Evolutionary conservation across 2,329 filamentous ascomycete genomes (phyloP).

Genomic region (Hansfordia pulvinata): DNA sequence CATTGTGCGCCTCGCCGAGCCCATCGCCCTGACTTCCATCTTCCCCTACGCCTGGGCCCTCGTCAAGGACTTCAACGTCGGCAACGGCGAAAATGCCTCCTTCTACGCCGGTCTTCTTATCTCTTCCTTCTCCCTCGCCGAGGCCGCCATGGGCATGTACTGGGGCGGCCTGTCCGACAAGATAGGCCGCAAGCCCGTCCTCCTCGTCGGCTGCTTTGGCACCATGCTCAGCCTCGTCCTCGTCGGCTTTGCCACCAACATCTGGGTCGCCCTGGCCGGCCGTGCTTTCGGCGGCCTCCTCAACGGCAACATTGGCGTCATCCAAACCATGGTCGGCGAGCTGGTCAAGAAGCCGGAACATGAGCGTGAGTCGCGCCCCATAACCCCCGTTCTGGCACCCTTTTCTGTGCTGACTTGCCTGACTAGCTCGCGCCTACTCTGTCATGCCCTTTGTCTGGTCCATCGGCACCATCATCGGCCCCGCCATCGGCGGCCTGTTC

Average conservation of each 20-base stretch:
- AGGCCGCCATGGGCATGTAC: constrained; percentile 74
- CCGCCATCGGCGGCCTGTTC: constrained; percentile 77
- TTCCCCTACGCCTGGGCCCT: constrained; percentile 85
- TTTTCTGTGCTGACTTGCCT: neutral
- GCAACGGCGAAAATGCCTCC: constrained; percentile 60
- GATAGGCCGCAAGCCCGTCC: constrained; percentile 72
- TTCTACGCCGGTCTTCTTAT: constrained; percentile 84
- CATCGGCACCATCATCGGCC: constrained; percentile 78
- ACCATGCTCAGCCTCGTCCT: constrained; percentile 74
- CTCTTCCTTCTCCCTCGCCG: constrained; percentile 70
- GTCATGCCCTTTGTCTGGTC: constrained; percentile 94
- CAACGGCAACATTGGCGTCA: constrained; percentile 85
- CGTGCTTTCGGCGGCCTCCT: constrained; percentile 67
- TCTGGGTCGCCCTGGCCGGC: constrained; percentile 70
- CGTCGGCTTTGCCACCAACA: constrained; percentile 70
- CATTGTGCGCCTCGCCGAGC: constrained; percentile 84
- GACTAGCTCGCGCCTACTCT: constrained; percentile 64
- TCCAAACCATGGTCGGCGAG: constrained; percentile 88
- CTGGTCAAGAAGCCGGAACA: constrained; percentile 72
- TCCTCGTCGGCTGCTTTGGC: constrained; percentile 68
- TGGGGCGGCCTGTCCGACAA: constrained; percentile 78
- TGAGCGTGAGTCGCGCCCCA: constrained; percentile 52
- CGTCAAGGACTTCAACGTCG: constrained; percentile 63
- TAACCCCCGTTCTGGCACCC: too few relatives aligned
- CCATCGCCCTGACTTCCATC: constrained; percentile 84